Evolutionary conservation across 257 asterid species (phyloP).

Genomic region (Ilex aquifolium): DNA sequence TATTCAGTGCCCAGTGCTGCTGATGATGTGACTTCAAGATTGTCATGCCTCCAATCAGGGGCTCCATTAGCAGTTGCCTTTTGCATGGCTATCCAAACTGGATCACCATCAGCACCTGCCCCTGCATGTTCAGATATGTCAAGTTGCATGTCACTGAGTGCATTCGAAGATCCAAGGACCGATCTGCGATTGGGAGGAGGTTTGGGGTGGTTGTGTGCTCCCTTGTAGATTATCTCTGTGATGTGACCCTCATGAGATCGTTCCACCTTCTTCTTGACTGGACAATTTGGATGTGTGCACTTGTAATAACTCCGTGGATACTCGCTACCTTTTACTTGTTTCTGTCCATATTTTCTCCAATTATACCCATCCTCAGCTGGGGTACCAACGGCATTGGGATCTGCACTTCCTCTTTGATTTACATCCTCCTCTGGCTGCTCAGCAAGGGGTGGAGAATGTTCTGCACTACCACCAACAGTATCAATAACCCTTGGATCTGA

Average conservation of each 20-base stretch:
- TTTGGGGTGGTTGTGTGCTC: slow-evolving; percentile 69
- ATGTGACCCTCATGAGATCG: slow-evolving; percentile 70
- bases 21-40: slow-evolving; percentile 38
- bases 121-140: slow-evolving; percentile 43
- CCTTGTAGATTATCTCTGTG: slow-evolving; percentile 77
- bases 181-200: slow-evolving; percentile 60
- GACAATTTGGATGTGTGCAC: slow-evolving; percentile 67
- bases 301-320: slow-evolving; percentile 84
- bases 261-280: slow-evolving; percentile 82
- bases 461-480: slow-evolving; percentile 22
- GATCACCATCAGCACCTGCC: slow-evolving; percentile 27
- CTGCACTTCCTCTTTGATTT: slow-evolving; percentile 50
- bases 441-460: slow-evolving; percentile 55
- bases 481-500: slow-evolving; percentile 26
- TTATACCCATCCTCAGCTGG: slow-evolving; percentile 70
- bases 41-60: slow-evolving; percentile 44
- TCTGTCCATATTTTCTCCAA: slow-evolving; percentile 91
- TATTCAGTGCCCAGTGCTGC: slow-evolving; percentile 34
- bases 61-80: slow-evolving; percentile 28
- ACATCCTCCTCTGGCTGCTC: slow-evolving; percentile 48
- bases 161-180: slow-evolving; percentile 39
- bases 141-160: slow-evolving; percentile 40
- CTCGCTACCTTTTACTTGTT: slow-evolving; percentile 80
- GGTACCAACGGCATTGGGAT: slow-evolving; percentile 41
- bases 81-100: slow-evolving; percentile 41